A percentile compares a stretch with the other conserved stretches of the same genome.
phyloP scores from a whole-genome alignment of 1,284 basidiomycete genomes.

The Ceratobasidium sp. region DNA sequence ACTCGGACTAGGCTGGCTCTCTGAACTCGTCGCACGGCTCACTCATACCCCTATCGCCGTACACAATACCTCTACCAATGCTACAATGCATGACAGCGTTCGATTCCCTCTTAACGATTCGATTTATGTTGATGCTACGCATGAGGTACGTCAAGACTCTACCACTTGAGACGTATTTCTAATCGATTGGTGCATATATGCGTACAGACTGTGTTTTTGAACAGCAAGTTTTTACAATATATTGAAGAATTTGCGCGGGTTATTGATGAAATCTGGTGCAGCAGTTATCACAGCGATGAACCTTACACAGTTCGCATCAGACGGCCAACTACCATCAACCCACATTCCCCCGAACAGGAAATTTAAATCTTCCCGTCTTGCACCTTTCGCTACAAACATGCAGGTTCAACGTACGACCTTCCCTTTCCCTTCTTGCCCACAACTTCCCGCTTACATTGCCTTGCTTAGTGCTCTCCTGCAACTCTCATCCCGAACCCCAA shows the following conservation, averaged over 20 bases:
- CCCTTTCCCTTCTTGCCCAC: background rate
- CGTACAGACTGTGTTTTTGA: constrained; percentile 53
- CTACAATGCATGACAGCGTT: constrained; percentile 75
- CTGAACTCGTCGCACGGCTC: constrained; percentile 84
- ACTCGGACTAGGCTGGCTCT: constrained; percentile 88
- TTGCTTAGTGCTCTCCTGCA: constrained; percentile 70
- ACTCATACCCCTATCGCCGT: constrained; percentile 77
- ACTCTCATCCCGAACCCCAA: constrained; percentile 65
- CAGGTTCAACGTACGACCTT: constrained; percentile 61
- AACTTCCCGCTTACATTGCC: constrained; percentile 21
- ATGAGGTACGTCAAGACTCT: constrained; percentile 68
- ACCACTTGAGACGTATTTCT: background rate
- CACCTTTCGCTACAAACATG: constrained; percentile 68
- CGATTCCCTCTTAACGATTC: constrained; percentile 87
- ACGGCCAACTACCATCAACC: constrained; percentile 78
- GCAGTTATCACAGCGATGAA: constrained; percentile 53
- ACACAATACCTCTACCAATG: constrained; percentile 84
- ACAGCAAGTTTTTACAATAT: constrained; percentile 64
- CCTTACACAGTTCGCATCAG: constrained; percentile 75
- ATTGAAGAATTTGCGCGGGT: constrained; percentile 57
- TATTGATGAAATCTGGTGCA: constrained; percentile 64
- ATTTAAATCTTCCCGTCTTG: constrained; percentile 64
- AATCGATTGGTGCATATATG: constrained; percentile 50
- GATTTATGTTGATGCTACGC: constrained; percentile 89
- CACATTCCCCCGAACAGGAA: constrained; percentile 74